These are phyloP conservation scores for Vitis labrusca DNA, from an alignment of 164 flowering plant genomes.

Conservation along the genomic window DNA sequence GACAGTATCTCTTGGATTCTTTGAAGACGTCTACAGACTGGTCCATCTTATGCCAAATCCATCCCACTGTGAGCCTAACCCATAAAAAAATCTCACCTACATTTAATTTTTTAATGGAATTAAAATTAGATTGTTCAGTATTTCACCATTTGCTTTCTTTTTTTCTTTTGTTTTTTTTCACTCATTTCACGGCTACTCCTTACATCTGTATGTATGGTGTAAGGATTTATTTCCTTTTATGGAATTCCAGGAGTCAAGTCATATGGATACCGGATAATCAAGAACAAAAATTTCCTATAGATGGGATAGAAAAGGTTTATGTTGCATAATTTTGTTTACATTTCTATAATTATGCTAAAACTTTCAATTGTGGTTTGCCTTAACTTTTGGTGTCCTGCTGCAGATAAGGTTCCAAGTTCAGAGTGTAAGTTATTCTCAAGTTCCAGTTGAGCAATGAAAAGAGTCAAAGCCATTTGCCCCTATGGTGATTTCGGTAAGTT, in stretches of 20 bases:
- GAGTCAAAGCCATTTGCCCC: conserved; percentile 85
- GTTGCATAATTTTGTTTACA: neutral
- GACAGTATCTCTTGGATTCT: conserved; percentile 91
- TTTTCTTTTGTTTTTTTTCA: too few relatives aligned
- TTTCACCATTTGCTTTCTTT: too few relatives aligned
- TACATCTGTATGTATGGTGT: neutral
- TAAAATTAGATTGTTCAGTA: neutral
- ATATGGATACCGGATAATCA: conserved; percentile 59
- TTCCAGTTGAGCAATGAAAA: conserved; percentile 64
- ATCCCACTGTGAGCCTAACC: conserved; percentile 30
- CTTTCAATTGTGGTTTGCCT: neutral
- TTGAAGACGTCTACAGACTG: conserved; percentile 70
- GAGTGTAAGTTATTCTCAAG: conserved; percentile 59
- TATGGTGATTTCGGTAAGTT: conserved; percentile 81
- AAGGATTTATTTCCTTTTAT: neutral
- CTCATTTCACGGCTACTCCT: too few relatives aligned
- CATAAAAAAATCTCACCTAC: conserved; percentile 10
- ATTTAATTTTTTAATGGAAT: neutral
- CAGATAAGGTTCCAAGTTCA: conserved; percentile 78
- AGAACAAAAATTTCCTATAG: conserved; percentile 36
- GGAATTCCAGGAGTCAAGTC: conserved; percentile 35
- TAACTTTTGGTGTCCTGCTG: conserved; percentile 15
- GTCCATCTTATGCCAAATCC: conserved; percentile 51
- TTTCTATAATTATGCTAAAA: too few relatives aligned
- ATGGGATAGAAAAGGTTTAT: conserved; percentile 56